Conservation (phyloP, 2,329 filamentous ascomycete species). For the Verticillium zaregamsianum region DNA sequence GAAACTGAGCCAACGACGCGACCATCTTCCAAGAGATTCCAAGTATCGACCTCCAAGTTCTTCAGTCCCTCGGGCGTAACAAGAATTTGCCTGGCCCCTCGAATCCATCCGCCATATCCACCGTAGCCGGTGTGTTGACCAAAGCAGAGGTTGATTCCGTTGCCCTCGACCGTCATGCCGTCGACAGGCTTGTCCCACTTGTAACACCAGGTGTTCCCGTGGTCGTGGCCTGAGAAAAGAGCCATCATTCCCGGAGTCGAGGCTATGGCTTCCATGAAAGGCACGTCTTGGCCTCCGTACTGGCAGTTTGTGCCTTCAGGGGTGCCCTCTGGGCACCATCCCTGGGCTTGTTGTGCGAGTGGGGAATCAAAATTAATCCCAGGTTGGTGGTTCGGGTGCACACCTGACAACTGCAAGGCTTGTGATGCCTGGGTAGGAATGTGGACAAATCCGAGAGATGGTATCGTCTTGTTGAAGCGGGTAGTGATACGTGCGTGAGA, state of each 20-base stretch:
- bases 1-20: constrained; percentile 43
- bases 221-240: constrained; percentile 57
- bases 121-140: constrained; percentile 66
- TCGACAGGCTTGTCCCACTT: constrained; percentile 26
- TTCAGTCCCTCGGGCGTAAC: constrained; percentile 38
- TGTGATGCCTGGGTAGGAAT: constrained; percentile 33
- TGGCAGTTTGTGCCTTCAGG: constrained; percentile 17
- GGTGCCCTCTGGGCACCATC: constrained; percentile 23
- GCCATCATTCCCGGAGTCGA: constrained; percentile 44
- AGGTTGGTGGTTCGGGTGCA: constrained; percentile 22
- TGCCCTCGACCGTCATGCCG: constrained; percentile 22
- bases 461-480: constrained; percentile 27
- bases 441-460: constrained; percentile 45
- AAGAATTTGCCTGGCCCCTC: constrained; percentile 53
- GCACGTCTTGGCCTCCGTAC: constrained; percentile 40
- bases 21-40: constrained; percentile 56
- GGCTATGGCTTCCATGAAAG: constrained; percentile 53
- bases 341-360: constrained; percentile 24
- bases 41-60: constrained; percentile 46
- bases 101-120: constrained; percentile 61
- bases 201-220: constrained; percentile 49
- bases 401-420: constrained; percentile 19
- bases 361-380: constrained; percentile 28
- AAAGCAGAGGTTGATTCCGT: constrained; percentile 47
- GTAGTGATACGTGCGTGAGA: constrained; percentile 26